phyloP scores from a whole-genome alignment of 208 protist genomes.

The Paratrypanosoma confusum region DNA sequence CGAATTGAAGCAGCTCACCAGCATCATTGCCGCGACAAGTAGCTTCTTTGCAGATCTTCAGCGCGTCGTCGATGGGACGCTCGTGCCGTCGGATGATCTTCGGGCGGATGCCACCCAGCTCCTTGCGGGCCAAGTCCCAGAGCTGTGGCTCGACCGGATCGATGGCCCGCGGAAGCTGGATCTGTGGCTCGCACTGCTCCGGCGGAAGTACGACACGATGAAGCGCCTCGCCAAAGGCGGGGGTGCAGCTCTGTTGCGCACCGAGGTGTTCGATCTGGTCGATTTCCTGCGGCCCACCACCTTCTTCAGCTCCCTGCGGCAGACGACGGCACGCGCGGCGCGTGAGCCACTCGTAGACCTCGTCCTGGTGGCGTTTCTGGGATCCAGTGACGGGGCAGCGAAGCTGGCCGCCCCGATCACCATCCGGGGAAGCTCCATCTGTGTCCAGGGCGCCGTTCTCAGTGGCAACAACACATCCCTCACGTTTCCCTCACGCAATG shows the following conservation, averaged over 20 bases:
- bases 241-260: conserved; percentile 20
- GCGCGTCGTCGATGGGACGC: conserved; percentile 69
- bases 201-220: conserved; percentile 43
- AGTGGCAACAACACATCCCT: too few species aligned
- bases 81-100: conserved; percentile 64
- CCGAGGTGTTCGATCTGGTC: conserved; percentile 61
- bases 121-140: conserved; percentile 69
- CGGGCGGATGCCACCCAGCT: conserved; percentile 69
- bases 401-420: conserved; percentile 22
- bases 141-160: conserved; percentile 75
- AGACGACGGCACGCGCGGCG: conserved; percentile 82
- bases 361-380: conserved; percentile 35
- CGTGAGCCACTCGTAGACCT: conserved; percentile 70
- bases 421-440: conserved; percentile 46
- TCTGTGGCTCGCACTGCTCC: conserved; percentile 73
- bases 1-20: conserved; percentile 60
- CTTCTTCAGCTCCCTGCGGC: conserved; percentile 93
- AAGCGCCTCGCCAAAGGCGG: conserved; percentile 12
- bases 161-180: conserved; percentile 70
- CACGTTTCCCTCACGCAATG: too few species aligned
- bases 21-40: conserved; percentile 55
- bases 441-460: conserved; percentile 63
- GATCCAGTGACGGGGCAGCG: conserved; percentile 7
- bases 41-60: conserved; percentile 48
- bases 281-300: conserved; percentile 87